These are phyloP conservation scores for Medicago arabica DNA, from an alignment of 306 rosid genomes.

Conservation along the genomic window DNA sequence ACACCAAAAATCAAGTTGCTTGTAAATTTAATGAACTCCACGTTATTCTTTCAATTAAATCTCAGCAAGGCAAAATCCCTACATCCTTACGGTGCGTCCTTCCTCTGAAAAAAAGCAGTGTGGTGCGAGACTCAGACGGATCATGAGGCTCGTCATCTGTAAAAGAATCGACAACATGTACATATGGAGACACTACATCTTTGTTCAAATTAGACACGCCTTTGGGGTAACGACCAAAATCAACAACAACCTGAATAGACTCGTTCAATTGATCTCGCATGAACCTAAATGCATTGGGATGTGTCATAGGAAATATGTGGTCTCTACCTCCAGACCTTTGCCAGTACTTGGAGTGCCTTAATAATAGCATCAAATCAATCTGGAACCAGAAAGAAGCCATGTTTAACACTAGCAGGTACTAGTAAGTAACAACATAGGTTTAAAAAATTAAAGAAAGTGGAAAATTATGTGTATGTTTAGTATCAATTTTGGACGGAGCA, in stretches of 20 bases:
- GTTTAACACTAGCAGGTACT: conserved; percentile 12
- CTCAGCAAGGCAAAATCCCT: conserved; percentile 42
- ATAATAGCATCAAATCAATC: conserved; percentile 69
- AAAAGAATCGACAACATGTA: conserved; percentile 88
- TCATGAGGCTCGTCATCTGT: conserved; percentile 65
- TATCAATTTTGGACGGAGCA: no score
- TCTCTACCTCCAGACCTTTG: conserved; percentile 82
- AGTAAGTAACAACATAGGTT: neutral
- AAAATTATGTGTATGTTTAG: neutral
- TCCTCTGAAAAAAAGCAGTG: conserved; percentile 87
- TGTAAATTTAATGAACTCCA: conserved; percentile 15
- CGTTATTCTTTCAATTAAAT: conserved; percentile 20
- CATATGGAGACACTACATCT: conserved; percentile 90
- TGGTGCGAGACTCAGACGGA: conserved; percentile 82
- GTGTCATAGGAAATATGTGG: conserved; percentile 93
- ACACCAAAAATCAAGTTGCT: conserved; percentile 35
- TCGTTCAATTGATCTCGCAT: conserved; percentile 72
- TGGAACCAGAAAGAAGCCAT: conserved; percentile 55
- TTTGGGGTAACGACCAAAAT: conserved; percentile 87
- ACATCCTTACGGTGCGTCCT: conserved; percentile 85
- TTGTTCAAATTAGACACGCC: conserved; percentile 79
- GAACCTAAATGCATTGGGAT: conserved; percentile 98
- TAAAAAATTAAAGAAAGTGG: neutral
- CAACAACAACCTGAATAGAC: conserved; percentile 93
- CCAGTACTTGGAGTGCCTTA: conserved; percentile 79